Evolutionary conservation across 1,139 yeast species (phyloP).

Genomic region (Kluyveromyces marxianus): DNA sequence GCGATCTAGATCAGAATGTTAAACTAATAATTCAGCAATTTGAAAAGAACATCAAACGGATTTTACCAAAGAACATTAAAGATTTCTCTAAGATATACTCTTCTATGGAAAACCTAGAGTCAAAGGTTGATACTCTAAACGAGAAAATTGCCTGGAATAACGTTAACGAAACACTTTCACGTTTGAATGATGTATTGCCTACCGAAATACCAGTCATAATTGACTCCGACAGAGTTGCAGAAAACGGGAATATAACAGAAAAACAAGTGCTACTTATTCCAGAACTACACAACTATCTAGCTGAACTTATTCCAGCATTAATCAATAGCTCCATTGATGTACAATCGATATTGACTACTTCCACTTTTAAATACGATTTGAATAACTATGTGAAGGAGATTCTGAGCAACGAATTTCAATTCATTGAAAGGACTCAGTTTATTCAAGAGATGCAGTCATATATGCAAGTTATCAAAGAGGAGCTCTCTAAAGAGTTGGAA

Average conservation of each 20-base stretch:
- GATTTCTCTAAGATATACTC: conserved; percentile 9
- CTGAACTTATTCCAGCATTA: conserved; percentile 15
- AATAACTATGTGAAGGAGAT: conserved; percentile 26
- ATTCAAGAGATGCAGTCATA: conserved; percentile 22
- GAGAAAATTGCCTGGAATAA: conserved; percentile 15
- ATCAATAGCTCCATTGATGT: conserved; percentile 10
- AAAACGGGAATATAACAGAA: conserved; percentile 14
- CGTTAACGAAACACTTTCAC: conserved; percentile 15
- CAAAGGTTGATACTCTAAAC: conserved; percentile 16
- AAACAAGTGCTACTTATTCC: conserved; percentile 23
- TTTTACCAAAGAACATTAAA: conserved; percentile 21
- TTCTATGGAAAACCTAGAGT: conserved; percentile 14
- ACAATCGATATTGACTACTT: conserved; percentile 2
- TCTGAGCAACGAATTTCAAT: conserved; percentile 26
- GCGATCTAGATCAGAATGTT: conserved; percentile 26
- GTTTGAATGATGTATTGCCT: conserved; percentile 21
- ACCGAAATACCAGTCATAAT: conserved; percentile 27
- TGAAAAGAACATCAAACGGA: conserved; percentile 26
- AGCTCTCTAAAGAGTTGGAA: conserved; percentile 22
- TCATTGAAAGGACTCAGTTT: conserved; percentile 23
- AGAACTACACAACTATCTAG: conserved; percentile 23
- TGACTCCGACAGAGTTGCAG: not conserved
- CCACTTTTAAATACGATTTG: conserved; percentile 20
- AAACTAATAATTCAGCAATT: conserved; percentile 25
- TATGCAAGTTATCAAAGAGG: conserved; percentile 21